Percentiles rank a stretch among this genome's conserved stretches.
Conservation (phyloP, 1,139 yeast species). For the Blastobotrys elegans region DNA sequence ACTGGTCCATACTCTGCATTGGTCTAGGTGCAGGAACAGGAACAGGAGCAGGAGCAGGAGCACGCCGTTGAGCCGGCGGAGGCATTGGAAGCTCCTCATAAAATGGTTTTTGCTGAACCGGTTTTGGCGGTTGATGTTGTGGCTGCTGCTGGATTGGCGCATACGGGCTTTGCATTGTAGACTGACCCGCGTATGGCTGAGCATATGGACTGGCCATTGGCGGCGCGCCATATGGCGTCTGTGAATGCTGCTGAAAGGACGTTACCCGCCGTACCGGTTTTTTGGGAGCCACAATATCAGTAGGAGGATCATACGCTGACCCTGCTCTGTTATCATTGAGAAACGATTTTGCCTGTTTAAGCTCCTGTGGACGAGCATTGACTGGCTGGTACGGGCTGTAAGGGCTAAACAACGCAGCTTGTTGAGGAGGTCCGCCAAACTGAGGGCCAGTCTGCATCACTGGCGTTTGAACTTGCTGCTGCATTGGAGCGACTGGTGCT, state of each 20-base stretch:
- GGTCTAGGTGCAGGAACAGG: too few species aligned
- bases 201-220: constrained; percentile 9
- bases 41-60: neutral
- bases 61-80: constrained; percentile 1
- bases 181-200: neutral
- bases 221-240: constrained; percentile 16
- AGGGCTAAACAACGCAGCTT: constrained; percentile 2
- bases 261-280: constrained; percentile 12
- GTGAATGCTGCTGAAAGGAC: constrained; percentile 17
- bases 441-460: constrained; percentile 5
- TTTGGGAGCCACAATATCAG: constrained; percentile 47
- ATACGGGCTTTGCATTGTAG: constrained; percentile 10
- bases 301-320: constrained; percentile 64
- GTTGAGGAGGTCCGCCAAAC: neutral
- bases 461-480: constrained; percentile 3
- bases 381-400: constrained; percentile 26
- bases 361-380: constrained; percentile 10
- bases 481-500: neutral
- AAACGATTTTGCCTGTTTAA: constrained; percentile 17
- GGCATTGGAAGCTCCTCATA: constrained; percentile 50
- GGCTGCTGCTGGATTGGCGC: constrained; percentile 9
- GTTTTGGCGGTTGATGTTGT: neutral
- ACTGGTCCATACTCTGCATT: constrained; percentile 2
- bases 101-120: constrained; percentile 38
- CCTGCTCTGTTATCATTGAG: constrained; percentile 16